Percentiles rank a stretch among this genome's conserved stretches.
Evolutionary conservation across 257 asterid genomes (phyloP).

Genomic region (Verbascum thapsus): DNA sequence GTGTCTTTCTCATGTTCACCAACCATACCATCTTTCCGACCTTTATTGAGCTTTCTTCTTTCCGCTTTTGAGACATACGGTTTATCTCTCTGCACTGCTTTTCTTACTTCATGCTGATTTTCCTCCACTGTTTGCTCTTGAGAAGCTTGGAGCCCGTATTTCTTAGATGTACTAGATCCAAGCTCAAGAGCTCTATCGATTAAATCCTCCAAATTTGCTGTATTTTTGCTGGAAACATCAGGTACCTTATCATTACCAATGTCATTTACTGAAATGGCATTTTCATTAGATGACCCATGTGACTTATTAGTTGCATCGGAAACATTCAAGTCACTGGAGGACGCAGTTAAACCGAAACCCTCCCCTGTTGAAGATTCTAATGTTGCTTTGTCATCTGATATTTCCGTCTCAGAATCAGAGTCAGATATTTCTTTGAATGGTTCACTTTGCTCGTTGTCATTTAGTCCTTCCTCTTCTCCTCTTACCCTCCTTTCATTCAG

Average conservation of each 20-base stretch:
- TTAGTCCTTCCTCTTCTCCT: slow-evolving; percentile 89
- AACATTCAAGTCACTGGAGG: slow-evolving; percentile 32
- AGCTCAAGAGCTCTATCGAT: slow-evolving; percentile 94
- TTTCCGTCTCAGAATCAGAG: slow-evolving; percentile 70
- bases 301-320: slow-evolving; percentile 41
- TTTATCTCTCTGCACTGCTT: slow-evolving; percentile 62
- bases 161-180: slow-evolving; percentile 73
- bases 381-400: slow-evolving; percentile 42
- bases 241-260: slow-evolving; percentile 32
- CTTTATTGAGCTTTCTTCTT: slow-evolving; percentile 93
- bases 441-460: slow-evolving; percentile 59
- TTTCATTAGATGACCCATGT: slow-evolving; percentile 40
- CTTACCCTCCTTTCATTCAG: slow-evolving; percentile 96
- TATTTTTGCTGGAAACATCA: slow-evolving; percentile 42
- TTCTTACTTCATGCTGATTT: slow-evolving; percentile 39
- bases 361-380: slow-evolving; percentile 38
- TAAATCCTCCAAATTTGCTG: slow-evolving; percentile 77
- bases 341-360: slow-evolving; percentile 36
- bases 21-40: slow-evolving; percentile 51
- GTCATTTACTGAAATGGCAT: slow-evolving; percentile 26
- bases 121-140: slow-evolving; percentile 42
- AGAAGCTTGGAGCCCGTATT: slow-evolving; percentile 58
- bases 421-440: slow-evolving; percentile 61
- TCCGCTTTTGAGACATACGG: slow-evolving; percentile 89
- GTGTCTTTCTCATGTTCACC: slow-evolving; percentile 38